phyloP scores from a whole-genome alignment of 352 stramenopile genomes.

The Thalassiosira tumida region DNA sequence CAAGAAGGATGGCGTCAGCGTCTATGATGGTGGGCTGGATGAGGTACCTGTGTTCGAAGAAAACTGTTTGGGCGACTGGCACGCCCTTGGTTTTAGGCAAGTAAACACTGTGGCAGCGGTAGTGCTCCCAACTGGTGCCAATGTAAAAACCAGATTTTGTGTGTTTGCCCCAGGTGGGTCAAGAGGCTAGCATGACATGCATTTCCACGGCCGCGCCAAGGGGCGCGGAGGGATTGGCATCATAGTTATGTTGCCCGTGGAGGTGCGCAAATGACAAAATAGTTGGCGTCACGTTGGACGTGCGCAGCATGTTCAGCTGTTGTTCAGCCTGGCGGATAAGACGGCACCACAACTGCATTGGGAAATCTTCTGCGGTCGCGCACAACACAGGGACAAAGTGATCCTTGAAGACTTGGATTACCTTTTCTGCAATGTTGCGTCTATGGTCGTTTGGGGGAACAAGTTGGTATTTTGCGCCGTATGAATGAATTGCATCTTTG shows the following conservation, averaged over 20 bases:
- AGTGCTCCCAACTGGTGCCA: constrained; percentile 50
- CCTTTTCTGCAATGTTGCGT: constrained; percentile 67
- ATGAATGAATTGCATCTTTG: constrained; percentile 53
- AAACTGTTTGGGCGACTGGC: too few relatives aligned
- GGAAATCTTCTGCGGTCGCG: constrained; percentile 21
- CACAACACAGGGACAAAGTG: constrained; percentile 65
- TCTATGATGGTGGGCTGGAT: too few relatives aligned
- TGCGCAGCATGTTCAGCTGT: neutral
- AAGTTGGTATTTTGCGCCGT: constrained; percentile 67
- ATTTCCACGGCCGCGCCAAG: neutral
- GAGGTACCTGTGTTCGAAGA: too few relatives aligned
- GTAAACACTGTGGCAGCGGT: too few relatives aligned
- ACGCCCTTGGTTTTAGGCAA: too few relatives aligned
- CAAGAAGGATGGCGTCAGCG: too few relatives aligned
- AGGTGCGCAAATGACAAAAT: neutral
- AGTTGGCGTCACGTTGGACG: neutral
- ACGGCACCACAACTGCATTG: constrained; percentile 39
- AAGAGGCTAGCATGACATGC: constrained; percentile 66
- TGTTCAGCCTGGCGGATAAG: neutral
- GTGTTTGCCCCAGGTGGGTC: constrained; percentile 68
- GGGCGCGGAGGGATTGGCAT: neutral
- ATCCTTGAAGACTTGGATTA: constrained; percentile 75
- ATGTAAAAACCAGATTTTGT: constrained; percentile 63
- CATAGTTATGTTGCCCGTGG: neutral
- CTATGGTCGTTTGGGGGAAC: constrained; percentile 63